Conservation (phyloP, 2,329 filamentous ascomycete species). For the Apiospora pterosperma region DNA sequence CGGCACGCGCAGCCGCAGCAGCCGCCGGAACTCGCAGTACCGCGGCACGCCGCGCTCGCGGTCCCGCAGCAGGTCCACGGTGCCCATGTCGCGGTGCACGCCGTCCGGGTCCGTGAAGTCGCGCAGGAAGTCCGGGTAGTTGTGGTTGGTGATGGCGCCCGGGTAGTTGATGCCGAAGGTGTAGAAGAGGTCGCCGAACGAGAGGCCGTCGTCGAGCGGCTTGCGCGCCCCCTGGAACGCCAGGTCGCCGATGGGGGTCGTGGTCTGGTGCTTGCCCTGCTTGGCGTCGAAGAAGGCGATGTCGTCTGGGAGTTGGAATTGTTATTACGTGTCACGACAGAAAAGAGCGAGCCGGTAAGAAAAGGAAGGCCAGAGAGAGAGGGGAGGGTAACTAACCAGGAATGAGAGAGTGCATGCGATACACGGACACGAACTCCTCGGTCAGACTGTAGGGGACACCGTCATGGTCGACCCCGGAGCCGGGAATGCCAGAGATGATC, state of each 20-base stretch:
- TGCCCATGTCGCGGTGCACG: conserved; percentile 37
- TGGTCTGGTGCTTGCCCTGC: conserved; percentile 20
- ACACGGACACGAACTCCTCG: conserved; percentile 42
- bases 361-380: not conserved
- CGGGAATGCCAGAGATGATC: conserved; percentile 27
- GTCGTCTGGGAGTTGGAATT: conserved; percentile 11
- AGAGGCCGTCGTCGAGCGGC: conserved; percentile 26
- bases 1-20: conserved; percentile 35
- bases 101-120: conserved; percentile 38
- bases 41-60: conserved; percentile 43
- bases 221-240: conserved; percentile 30
- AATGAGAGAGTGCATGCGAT: conserved; percentile 39
- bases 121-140: conserved; percentile 37
- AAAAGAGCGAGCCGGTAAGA: not conserved
- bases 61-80: conserved; percentile 43
- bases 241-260: conserved; percentile 26
- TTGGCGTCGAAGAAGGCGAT: conserved; percentile 23
- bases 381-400: conserved; percentile 13
- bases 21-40: conserved; percentile 41
- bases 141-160: conserved; percentile 38
- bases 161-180: conserved; percentile 46
- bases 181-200: conserved; percentile 37
- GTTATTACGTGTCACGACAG: not conserved
- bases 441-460: conserved; percentile 37
- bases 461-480: conserved; percentile 27